Percentiles rank a stretch among this genome's conserved stretches.
phyloP scores from a whole-genome alignment of 176 grass and related monocot species.

The Ampelocalamus luodianensis region DNA sequence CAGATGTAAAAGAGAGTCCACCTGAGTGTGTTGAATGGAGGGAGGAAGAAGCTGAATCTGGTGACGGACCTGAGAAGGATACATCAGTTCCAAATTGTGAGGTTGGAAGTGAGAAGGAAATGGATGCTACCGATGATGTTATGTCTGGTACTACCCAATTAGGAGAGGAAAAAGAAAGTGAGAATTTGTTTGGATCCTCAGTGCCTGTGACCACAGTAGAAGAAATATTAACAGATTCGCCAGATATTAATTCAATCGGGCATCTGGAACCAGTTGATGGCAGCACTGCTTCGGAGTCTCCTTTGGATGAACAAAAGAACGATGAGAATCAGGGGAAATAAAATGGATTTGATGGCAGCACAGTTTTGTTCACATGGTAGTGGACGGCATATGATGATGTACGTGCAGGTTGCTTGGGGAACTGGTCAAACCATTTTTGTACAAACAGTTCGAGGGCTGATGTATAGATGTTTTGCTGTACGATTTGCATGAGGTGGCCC shows the following conservation, averaged over 20 bases:
- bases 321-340: slow-evolving; percentile 11
- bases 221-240: slow-evolving; percentile 16
- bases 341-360: slow-evolving; percentile 27
- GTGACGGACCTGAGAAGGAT: slow-evolving; percentile 34
- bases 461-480: slow-evolving; percentile 7
- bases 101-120: slow-evolving; percentile 24
- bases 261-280: slow-evolving; percentile 28
- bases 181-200: slow-evolving; percentile 14
- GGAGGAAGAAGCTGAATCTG: slow-evolving; percentile 51
- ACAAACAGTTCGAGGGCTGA: slow-evolving; percentile 1
- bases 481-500: neutral
- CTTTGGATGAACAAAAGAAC: slow-evolving; percentile 41
- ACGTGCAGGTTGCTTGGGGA: slow-evolving; percentile 33
- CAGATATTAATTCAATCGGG: neutral
- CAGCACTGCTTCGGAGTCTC: neutral
- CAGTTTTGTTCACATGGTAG: slow-evolving; percentile 24
- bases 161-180: slow-evolving; percentile 35
- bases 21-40: slow-evolving; percentile 54
- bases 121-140: slow-evolving; percentile 30
- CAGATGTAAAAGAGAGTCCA: slow-evolving; percentile 53
- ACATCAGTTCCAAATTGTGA: slow-evolving; percentile 22
- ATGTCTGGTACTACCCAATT: slow-evolving; percentile 2
- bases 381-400: slow-evolving; percentile 38
- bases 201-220: slow-evolving; percentile 6
- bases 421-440: slow-evolving; percentile 25